phyloP scores from a whole-genome alignment of 805 yeast species.

The Candida koratica region DNA sequence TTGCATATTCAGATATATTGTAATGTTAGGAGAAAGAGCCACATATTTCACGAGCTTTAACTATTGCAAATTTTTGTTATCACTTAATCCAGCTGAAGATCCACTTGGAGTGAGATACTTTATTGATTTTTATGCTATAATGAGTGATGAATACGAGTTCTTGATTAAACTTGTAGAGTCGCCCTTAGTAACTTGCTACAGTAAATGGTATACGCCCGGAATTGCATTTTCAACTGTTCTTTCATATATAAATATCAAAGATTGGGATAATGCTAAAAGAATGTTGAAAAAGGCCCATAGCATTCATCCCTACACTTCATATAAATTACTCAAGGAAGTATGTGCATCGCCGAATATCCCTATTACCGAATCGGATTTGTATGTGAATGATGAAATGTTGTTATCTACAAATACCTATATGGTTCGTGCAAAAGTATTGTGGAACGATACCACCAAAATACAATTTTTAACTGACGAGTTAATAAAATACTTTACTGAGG shows the following conservation, averaged over 20 bases:
- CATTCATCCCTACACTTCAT: conserved; percentile 56
- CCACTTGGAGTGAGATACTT: conserved; percentile 82
- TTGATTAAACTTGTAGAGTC: conserved; percentile 55
- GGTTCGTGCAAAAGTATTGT: conserved; percentile 50
- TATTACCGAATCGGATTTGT: conserved; percentile 21
- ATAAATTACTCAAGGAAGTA: conserved; percentile 45
- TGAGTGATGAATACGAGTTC: conserved; percentile 61
- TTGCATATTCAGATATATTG: conserved; percentile 67
- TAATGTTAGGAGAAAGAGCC: conserved; percentile 69
- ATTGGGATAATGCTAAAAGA: conserved; percentile 41
- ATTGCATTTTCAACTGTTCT: conserved; percentile 61
- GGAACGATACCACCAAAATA: conserved; percentile 48
- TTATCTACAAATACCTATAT: conserved; percentile 56
- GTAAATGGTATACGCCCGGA: conserved; percentile 70
- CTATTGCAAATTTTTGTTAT: conserved; percentile 65
- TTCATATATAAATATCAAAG: conserved; percentile 49
- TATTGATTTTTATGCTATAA: conserved; percentile 72
- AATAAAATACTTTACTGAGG: conserved; percentile 17
- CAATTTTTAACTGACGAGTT: conserved; percentile 48
- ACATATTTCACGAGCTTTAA: conserved; percentile 73
- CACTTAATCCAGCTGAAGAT: conserved; percentile 73
- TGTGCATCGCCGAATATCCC: conserved; percentile 27
- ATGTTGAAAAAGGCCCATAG: conserved; percentile 49
- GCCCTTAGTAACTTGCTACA: conserved; percentile 53
- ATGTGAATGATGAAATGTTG: conserved; percentile 27